These are phyloP conservation scores for Penicillium taxi DNA, from an alignment of 495 filamentous ascomycete genomes.

Conservation along the genomic window DNA sequence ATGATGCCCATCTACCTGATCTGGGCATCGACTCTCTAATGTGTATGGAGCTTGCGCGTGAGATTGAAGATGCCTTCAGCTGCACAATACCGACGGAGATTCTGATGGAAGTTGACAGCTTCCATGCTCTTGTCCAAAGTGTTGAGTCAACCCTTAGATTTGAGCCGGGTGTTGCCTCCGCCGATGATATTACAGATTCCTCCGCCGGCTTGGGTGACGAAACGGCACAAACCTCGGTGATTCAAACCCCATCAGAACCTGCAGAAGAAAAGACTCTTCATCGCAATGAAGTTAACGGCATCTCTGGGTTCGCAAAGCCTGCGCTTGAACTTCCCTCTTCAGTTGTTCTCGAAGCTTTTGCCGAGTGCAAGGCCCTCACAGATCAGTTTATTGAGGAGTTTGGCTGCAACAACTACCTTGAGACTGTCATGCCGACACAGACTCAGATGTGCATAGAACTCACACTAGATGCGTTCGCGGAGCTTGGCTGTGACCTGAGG, in stretches of 20 bases:
- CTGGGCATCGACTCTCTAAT: conserved; percentile 50
- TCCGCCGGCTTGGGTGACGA: too few species aligned
- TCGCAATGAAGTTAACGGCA: too few species aligned
- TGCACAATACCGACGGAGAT: conserved; percentile 5
- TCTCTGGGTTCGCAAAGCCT: too few species aligned
- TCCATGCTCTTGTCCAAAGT: neutral
- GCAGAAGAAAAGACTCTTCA: too few species aligned
- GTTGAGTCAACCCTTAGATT: neutral
- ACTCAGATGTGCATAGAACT: conserved; percentile 30
- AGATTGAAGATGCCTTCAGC: conserved; percentile 41
- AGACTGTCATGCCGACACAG: neutral
- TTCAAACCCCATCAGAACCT: too few species aligned
- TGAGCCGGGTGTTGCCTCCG: too few species aligned
- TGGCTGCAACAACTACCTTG: neutral
- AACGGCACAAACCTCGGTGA: too few species aligned
- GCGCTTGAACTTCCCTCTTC: neutral
- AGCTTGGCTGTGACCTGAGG: conserved; percentile 29
- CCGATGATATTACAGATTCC: too few species aligned
- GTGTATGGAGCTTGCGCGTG: conserved; percentile 46
- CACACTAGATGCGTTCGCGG: conserved; percentile 38
- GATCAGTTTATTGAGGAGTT: neutral
- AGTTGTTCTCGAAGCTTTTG: conserved; percentile 34
- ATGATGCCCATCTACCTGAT: conserved; percentile 33
- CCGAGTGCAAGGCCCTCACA: conserved; percentile 39
- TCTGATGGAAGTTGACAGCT: conserved; percentile 1